A percentile compares a stretch with the other conserved stretches of the same genome.
phyloP scores from a whole-genome alignment of 2,329 filamentous ascomycete genomes.

The Arthrocladium fulminans region DNA sequence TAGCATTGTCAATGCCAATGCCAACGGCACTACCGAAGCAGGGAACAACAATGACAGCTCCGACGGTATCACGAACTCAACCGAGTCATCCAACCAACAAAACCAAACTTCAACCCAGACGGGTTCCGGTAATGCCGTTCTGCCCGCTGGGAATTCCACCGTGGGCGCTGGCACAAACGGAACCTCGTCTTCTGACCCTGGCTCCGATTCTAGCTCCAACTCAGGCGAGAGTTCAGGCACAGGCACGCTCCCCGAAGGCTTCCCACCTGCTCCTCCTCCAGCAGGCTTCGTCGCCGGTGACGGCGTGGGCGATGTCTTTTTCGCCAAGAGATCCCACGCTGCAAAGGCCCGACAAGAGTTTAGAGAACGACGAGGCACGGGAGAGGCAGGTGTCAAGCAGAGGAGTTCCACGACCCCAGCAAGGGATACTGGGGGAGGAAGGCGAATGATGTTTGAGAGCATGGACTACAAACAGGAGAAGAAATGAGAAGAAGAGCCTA shows the following conservation, averaged over 20 bases:
- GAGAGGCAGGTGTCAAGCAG: background rate
- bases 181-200: background rate
- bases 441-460: constrained; percentile 1
- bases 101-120: background rate
- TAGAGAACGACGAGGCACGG: background rate
- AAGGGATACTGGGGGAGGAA: background rate
- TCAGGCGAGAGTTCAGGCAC: background rate
- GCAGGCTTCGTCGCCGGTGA: constrained; percentile 2
- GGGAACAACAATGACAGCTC: background rate
- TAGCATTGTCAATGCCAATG: background rate
- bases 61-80: background rate
- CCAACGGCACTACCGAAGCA: background rate
- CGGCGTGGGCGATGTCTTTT: too few relatives aligned
- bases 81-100: background rate
- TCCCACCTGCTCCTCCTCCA: background rate
- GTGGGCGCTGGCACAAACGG: background rate
- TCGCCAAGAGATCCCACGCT: background rate
- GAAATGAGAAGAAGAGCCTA: too few relatives aligned
- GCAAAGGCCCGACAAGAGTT: background rate
- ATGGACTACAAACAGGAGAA: too few relatives aligned
- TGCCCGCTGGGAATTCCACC: background rate
- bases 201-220: background rate
- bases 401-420: background rate
- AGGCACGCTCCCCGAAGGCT: background rate
- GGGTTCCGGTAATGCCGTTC: background rate